phyloP scores from a whole-genome alignment of 495 filamentous ascomycete species.

The Cercophora scortea region DNA sequence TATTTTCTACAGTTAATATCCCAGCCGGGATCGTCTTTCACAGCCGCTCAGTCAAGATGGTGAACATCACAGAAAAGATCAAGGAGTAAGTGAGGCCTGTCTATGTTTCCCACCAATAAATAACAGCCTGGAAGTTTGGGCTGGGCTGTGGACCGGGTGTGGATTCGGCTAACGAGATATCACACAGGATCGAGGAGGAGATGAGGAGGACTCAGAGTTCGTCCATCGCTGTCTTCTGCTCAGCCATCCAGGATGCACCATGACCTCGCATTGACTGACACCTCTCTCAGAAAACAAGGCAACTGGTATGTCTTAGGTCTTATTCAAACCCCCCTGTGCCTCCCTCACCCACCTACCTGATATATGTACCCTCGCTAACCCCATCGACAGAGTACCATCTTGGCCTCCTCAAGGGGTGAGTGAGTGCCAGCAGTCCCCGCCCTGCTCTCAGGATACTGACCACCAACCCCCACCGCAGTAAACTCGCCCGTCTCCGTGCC shows the following conservation, averaged over 20 bases:
- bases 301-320: slow-evolving; percentile 63
- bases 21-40: neutral
- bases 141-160: neutral
- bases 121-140: no score
- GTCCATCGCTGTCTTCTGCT: neutral
- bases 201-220: slow-evolving; percentile 96
- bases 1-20: neutral
- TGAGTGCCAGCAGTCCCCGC: slow-evolving; percentile 2
- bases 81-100: slow-evolving; percentile 66
- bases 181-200: slow-evolving; percentile 91
- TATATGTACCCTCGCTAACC: no score
- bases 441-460: slow-evolving; percentile 4
- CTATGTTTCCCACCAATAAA: no score
- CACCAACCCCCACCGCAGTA: slow-evolving; percentile 43
- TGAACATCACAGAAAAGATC: slow-evolving; percentile 99
- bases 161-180: slow-evolving; percentile 12
- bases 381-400: slow-evolving; percentile 81
- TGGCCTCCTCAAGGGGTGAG: slow-evolving; percentile 91
- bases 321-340: no score
- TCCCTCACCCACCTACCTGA: no score
- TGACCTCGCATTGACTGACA: slow-evolving; percentile 15
- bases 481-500: slow-evolving; percentile 89
- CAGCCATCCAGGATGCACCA: neutral
- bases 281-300: slow-evolving; percentile 84
- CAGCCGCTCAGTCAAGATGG: slow-evolving; percentile 74